Evolutionary conservation across 2,329 filamentous ascomycete genomes (phyloP).

Genomic region (Cadophora gregata): DNA sequence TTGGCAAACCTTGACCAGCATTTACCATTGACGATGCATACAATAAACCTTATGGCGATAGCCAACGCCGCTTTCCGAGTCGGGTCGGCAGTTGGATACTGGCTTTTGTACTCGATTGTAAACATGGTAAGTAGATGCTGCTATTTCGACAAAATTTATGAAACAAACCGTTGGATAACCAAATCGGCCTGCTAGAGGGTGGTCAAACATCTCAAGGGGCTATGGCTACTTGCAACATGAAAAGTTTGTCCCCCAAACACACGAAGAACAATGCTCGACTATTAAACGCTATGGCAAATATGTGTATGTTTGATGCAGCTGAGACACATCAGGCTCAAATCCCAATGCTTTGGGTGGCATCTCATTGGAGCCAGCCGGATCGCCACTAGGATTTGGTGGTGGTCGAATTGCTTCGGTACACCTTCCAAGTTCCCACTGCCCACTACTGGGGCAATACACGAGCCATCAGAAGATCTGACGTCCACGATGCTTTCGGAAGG

Average conservation of each 20-base stretch:
- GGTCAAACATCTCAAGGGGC: neutral
- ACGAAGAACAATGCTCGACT: neutral
- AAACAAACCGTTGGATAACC: neutral
- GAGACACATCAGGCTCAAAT: conserved; percentile 23
- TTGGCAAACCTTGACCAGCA: neutral
- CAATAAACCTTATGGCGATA: neutral
- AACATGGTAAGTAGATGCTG: neutral
- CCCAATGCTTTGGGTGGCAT: conserved; percentile 20
- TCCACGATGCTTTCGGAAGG: neutral
- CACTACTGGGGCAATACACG: conserved; percentile 13
- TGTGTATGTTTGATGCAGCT: neutral
- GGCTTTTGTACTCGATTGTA: too few species aligned
- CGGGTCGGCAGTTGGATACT: too few species aligned
- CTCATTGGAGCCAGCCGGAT: conserved; percentile 23
- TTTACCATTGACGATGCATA: neutral
- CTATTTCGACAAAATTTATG: neutral
- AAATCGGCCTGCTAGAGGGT: neutral
- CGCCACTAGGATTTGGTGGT: conserved; percentile 20
- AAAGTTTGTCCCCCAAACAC: neutral
- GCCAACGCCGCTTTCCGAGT: too few species aligned
- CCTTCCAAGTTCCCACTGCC: conserved; percentile 17
- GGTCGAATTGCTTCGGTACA: conserved; percentile 18
- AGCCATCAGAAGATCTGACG: conserved; percentile 5
- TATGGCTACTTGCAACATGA: neutral
- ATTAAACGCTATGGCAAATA: conserved; percentile 18